These are phyloP conservation scores for Cadophora gregata DNA, from an alignment of 2,329 filamentous ascomycete genomes.

Conservation along the genomic window DNA sequence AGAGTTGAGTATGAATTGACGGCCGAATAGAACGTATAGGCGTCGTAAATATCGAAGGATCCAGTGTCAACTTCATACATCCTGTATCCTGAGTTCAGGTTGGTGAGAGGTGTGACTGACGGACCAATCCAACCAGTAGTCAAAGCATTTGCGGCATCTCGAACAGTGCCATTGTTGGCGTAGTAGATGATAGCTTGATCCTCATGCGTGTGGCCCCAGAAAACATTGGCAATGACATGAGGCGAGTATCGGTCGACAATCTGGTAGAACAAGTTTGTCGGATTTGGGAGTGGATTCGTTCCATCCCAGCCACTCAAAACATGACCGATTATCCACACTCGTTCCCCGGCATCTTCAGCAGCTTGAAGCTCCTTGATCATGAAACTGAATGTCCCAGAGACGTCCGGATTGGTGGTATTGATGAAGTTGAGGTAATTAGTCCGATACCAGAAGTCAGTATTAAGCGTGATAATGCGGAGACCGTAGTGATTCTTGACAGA, in stretches of 20 bases:
- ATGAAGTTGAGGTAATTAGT: slow-evolving; percentile 56
- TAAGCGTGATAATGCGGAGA: slow-evolving; percentile 58
- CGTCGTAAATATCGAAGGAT: slow-evolving; percentile 58
- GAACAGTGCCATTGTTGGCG: slow-evolving; percentile 55
- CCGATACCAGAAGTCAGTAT: slow-evolving; percentile 56
- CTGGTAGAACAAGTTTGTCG: slow-evolving; percentile 59
- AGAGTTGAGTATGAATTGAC: slow-evolving; percentile 52
- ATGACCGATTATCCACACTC: slow-evolving; percentile 61
- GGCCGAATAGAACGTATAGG: slow-evolving; percentile 59
- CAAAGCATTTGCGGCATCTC: slow-evolving; percentile 50
- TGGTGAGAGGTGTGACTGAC: slow-evolving; percentile 58
- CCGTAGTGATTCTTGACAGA: slow-evolving; percentile 59
- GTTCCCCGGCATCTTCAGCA: slow-evolving; percentile 57
- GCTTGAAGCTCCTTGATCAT: slow-evolving; percentile 58
- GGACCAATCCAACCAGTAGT: slow-evolving; percentile 58
- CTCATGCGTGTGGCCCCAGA: slow-evolving; percentile 62
- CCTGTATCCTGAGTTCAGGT: slow-evolving; percentile 58
- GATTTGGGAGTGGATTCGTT: slow-evolving; percentile 57
- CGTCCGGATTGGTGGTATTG: slow-evolving; percentile 57
- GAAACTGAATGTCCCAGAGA: slow-evolving; percentile 54
- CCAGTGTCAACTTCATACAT: slow-evolving; percentile 61
- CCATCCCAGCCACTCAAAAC: slow-evolving; percentile 63
- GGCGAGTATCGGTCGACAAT: slow-evolving; percentile 60
- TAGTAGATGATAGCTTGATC: slow-evolving; percentile 61
- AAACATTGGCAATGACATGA: slow-evolving; percentile 59